These are phyloP conservation scores for Acacia melanoxylon DNA, from an alignment of 306 rosid species.

Conservation along the genomic window DNA sequence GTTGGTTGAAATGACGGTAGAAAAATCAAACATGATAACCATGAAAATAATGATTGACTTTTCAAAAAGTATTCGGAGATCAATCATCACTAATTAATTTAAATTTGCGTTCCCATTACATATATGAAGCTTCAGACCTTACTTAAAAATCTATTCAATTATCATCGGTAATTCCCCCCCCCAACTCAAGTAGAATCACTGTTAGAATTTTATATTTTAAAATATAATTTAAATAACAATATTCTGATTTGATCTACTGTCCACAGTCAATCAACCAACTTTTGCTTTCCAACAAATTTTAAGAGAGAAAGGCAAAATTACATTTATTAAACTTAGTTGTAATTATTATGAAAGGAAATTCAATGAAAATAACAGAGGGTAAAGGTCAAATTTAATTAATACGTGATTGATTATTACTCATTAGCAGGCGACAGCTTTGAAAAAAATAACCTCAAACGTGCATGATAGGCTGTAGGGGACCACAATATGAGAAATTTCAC, in stretches of 20 bases:
- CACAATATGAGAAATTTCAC: neutral
- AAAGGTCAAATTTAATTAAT: neutral
- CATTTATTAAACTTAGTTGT: neutral
- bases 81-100: neutral
- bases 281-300: neutral
- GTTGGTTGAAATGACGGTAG: neutral
- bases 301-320: neutral
- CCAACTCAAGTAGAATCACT: neutral
- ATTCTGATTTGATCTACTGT: neutral
- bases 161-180: neutral
- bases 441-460: neutral
- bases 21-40: neutral
- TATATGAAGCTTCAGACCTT: neutral
- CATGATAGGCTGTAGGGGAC: neutral
- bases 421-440: neutral
- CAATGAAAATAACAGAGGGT: no score
- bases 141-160: neutral
- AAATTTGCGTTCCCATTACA: neutral
- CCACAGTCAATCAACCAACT: neutral
- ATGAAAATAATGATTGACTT: neutral
- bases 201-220: neutral
- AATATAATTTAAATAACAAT: neutral
- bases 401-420: neutral
- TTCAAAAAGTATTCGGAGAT: neutral
- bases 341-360: neutral